Conservation (phyloP, 306 rosid species). For the Dryas octopetala region DNA sequence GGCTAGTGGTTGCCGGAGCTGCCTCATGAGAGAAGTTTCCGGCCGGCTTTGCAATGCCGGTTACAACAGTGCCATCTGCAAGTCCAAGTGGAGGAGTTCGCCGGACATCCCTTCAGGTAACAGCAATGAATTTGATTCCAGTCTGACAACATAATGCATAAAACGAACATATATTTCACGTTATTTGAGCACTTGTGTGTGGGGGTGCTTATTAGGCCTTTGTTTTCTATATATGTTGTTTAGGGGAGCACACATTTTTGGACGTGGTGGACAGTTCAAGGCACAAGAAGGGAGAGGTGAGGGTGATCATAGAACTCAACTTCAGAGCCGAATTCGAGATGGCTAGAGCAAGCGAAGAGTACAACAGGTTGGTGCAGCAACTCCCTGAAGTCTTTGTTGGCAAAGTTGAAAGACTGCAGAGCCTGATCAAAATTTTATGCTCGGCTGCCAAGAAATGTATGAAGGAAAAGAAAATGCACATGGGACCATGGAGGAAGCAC, state of each 20-base stretch:
- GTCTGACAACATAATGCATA: neutral
- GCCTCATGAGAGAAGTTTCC: slow-evolving; percentile 62
- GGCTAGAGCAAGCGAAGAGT: slow-evolving; percentile 57
- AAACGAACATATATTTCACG: neutral
- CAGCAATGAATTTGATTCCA: neutral
- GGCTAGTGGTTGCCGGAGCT: slow-evolving; percentile 45
- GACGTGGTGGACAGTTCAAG: slow-evolving; percentile 57
- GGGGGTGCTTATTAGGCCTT: neutral
- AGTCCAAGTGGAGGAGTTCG: slow-evolving; percentile 70
- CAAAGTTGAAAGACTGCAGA: slow-evolving; percentile 60
- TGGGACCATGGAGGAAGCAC: slow-evolving; percentile 95
- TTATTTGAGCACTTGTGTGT: neutral
- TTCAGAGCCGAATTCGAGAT: slow-evolving; percentile 77
- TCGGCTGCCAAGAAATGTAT: slow-evolving; percentile 74
- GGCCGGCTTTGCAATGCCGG: slow-evolving; percentile 47
- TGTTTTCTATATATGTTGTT: neutral
- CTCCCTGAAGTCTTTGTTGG: slow-evolving; percentile 85
- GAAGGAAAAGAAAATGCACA: slow-evolving; percentile 81
- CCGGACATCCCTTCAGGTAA: slow-evolving; percentile 66
- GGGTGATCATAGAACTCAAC: slow-evolving; percentile 71
- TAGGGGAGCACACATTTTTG: slow-evolving; percentile 74
- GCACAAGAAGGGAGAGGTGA: slow-evolving; percentile 49
- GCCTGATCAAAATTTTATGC: slow-evolving; percentile 60
- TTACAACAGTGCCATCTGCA: slow-evolving; percentile 65
- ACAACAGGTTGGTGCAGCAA: slow-evolving; percentile 45